These are phyloP conservation scores for Syncephalastrum contaminatum DNA, from an alignment of 371 early-diverging fungal genomes.

Conservation along the genomic window DNA sequence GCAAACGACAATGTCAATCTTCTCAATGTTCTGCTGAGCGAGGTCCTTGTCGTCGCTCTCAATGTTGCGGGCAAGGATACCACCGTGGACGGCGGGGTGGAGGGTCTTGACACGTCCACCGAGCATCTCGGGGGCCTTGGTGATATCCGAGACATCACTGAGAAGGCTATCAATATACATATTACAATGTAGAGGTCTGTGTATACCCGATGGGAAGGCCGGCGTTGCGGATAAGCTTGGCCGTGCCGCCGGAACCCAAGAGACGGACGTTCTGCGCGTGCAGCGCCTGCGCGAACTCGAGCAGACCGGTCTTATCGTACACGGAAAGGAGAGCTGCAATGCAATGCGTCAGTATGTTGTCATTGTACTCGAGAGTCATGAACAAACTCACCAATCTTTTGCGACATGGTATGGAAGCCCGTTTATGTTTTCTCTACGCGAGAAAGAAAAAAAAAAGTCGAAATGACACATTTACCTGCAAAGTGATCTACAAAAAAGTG, in stretches of 20 bases:
- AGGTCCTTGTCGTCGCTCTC: conserved; percentile 87
- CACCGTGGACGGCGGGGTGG: conserved; percentile 98
- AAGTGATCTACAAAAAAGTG: conserved; percentile 6
- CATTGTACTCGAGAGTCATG: not conserved
- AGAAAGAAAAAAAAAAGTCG: not conserved
- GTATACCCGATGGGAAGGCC: conserved; percentile 85
- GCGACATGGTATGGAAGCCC: conserved; percentile 12
- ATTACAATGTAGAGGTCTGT: not conserved
- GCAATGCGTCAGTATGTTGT: not conserved
- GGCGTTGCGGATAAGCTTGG: conserved; percentile 84
- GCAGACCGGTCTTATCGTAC: conserved; percentile 93
- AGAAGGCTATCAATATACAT: not conserved
- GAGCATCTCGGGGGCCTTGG: conserved; percentile 97
- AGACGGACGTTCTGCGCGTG: conserved; percentile 75
- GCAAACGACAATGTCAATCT: conserved; percentile 95
- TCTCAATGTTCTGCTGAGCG: conserved; percentile 81
- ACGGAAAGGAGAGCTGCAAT: conserved; percentile 88
- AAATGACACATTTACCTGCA: not conserved
- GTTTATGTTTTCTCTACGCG: not conserved
- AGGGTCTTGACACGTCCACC: conserved; percentile 98
- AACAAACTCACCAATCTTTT: conserved; percentile 14
- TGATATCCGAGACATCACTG: conserved; percentile 95
- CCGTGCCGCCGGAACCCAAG: conserved; percentile 95
- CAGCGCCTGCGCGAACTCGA: conserved; percentile 87
- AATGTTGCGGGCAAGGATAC: conserved; percentile 92